Evolutionary conservation across 2,329 filamentous ascomycete genomes (phyloP), one percentile per base, ranked within the genome.

Genomic region (Ceratocystis lukuohia): DNA sequence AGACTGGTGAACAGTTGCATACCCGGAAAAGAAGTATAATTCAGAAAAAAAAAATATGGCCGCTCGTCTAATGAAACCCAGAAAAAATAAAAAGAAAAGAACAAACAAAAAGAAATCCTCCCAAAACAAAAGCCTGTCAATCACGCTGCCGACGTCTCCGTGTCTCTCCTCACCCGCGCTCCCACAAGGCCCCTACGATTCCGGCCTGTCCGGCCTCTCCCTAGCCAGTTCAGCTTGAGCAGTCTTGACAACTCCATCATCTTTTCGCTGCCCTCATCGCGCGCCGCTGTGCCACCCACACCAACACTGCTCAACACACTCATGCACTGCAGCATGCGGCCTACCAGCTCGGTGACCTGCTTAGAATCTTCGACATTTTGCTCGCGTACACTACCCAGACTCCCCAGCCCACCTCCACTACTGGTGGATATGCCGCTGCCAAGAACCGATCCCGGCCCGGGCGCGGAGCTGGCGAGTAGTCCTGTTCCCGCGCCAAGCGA

Each of bases 211-310:
- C 94, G 79, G 0, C 93, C 93, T 61, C 94, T 81, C 0, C 93
- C 93, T 1, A 99, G 81, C 94, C 94, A 99, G 75, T 99, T 99
- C 72, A 96, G 85, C 77, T 97, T 99, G 69, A 99, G 79, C 71
- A 94, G 86, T 73, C 90, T 88, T 67, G 88, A 91, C 69, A 99
- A 78, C 72, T 92, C 84, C 69, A 93, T 88, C 72, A 97, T 88
- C 75, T 88, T 90, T 66, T 82, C 82, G 73, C 93, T 89, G 1
- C 84, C 82, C 46, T 88, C 85, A 69, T 95, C 90, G 8, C 83
- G 83, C 0, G 81, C 84, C 6, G 72, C 84, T 68, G 64, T 70
- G 70, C 53, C 70, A 12, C 66, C 69, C 3, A 72, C 74, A 25
- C 79, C 87, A 12, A 96, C 83, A 69, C 86, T 87, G 2, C 90